Percentiles rank a stretch among this genome's conserved stretches.
Evolutionary conservation across 1,284 basidiomycete genomes (phyloP).

Genomic region (Cryptococcus sp.): DNA sequence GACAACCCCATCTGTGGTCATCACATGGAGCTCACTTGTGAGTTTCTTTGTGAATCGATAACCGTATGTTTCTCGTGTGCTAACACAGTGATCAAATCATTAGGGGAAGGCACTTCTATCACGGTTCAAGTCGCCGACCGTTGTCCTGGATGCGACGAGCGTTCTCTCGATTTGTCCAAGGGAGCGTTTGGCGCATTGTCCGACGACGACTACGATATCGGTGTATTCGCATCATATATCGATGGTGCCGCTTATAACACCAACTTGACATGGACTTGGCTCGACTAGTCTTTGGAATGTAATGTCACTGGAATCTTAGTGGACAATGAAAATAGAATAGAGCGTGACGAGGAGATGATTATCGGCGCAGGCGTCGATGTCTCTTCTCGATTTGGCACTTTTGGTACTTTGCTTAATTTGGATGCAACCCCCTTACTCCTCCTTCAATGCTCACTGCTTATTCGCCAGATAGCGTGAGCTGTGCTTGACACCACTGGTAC

Average conservation of each 20-base stretch:
- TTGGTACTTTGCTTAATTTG: too few relatives aligned
- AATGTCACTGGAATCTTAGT: background rate
- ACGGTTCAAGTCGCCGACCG: constrained; percentile 55
- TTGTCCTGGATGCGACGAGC: constrained; percentile 54
- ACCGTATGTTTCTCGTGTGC: too few relatives aligned
- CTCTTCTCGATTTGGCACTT: too few relatives aligned
- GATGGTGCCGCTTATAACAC: constrained; percentile 37
- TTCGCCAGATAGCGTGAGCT: too few relatives aligned
- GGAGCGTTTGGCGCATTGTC: constrained; percentile 54
- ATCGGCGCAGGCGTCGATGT: too few relatives aligned
- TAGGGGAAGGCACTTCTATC: constrained; percentile 51
- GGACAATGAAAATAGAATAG: too few relatives aligned
- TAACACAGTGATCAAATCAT: background rate
- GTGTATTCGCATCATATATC: constrained; percentile 27
- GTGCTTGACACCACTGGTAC: too few relatives aligned
- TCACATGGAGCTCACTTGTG: constrained; percentile 52
- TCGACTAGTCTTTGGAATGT: constrained; percentile 5
- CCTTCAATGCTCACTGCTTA: too few relatives aligned
- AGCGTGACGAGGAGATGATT: too few relatives aligned
- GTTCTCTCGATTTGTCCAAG: constrained; percentile 55
- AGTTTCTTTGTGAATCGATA: constrained; percentile 3
- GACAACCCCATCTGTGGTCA: constrained; percentile 58
- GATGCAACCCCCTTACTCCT: too few relatives aligned
- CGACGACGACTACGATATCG: constrained; percentile 28
- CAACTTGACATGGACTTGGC: constrained; percentile 33